Evolutionary conservation across 108 stramenopile species (phyloP), one percentile per base, ranked within the genome.

Genomic region (Thalassiosira profunda): DNA sequence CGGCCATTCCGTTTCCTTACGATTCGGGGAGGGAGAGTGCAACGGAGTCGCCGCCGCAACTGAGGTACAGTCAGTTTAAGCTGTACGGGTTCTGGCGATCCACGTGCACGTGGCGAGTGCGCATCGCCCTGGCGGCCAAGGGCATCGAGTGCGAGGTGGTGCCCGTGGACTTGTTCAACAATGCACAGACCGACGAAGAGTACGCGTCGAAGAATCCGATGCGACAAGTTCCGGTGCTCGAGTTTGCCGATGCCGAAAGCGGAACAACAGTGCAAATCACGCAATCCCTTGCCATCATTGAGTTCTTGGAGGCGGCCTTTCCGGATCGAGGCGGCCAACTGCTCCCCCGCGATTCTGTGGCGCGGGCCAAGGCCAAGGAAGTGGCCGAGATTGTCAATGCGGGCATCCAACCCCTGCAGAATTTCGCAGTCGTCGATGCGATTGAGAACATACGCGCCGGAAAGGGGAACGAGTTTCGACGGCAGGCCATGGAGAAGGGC

Each of bases 261-360:
- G 28, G 24, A 15, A 48, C 9, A 10, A 54, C 63, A 8, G 84
- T 74, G 5, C 52, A 26, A 6, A 70, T 84, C 10, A 49, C 87
- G 11, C 90, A 92, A 67, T 86, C 88, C 12, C 33, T 89, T 24
- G 86, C 90, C 4, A 94, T 94, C 20, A 84, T 94, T 38, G 90
- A 93, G 29, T 93, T 86, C 58, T 51, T 96, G 18, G 91, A 94
- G 17, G 52, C 54, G 20, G 78, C 80, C 7, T 91, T 88, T 81
- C 76, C 88, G 10, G 18, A 64, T 45, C 18, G 38, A 12, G 72
- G 75, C 24, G 43, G 46, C 7, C 56, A 73, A 35, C 36, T 84
- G 28, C 78, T 87, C 9, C 68, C 82, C 10, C 23, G 31, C 5
- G 84, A 84, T 52, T 68, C 76, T 18, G 36, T 80, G 8, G 81